These are phyloP conservation scores for Penicillium occitanis DNA, from an alignment of 2,329 filamentous ascomycete species.

Conservation along the genomic window DNA sequence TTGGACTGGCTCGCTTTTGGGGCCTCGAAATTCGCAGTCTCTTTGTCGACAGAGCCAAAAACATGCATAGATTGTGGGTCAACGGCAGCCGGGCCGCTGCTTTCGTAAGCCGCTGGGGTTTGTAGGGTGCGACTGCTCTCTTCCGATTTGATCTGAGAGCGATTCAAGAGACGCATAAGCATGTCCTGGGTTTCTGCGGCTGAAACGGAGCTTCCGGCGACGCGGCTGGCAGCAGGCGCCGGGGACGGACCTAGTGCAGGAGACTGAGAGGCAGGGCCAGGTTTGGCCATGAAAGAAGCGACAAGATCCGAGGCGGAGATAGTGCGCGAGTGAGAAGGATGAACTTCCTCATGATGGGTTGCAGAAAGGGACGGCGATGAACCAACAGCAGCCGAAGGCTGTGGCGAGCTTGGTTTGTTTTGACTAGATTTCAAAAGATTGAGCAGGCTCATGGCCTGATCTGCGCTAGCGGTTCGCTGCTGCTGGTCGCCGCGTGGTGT, in stretches of 20 bases:
- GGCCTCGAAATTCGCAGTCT: conserved; percentile 41
- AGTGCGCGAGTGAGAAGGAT: conserved; percentile 35
- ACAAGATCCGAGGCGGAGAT: conserved; percentile 60
- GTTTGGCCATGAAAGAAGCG: conserved; percentile 55
- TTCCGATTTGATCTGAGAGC: conserved; percentile 51
- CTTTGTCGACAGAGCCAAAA: conserved; percentile 31
- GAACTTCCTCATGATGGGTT: conserved; percentile 28
- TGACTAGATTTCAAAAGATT: conserved; percentile 64
- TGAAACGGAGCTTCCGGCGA: conserved; percentile 24
- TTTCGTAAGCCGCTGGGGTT: conserved; percentile 3
- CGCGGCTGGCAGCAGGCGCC: conserved; percentile 27
- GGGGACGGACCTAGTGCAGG: conserved; percentile 35
- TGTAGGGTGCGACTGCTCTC: conserved; percentile 11
- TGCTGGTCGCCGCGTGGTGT: conserved; percentile 46
- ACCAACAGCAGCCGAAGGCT: conserved; percentile 29
- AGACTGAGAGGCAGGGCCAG: conserved; percentile 28
- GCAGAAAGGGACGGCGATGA: conserved; percentile 32
- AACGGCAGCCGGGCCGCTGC: conserved; percentile 23
- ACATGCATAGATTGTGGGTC: conserved; percentile 36
- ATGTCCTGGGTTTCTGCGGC: conserved; percentile 72
- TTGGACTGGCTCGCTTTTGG: conserved; percentile 37
- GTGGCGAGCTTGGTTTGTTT: conserved; percentile 36
- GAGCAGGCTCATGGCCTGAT: conserved; percentile 59
- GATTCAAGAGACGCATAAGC: conserved; percentile 80
- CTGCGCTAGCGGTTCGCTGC: conserved; percentile 38